Percentiles rank a stretch among this genome's conserved stretches.
These are phyloP conservation scores for Juncus inflexus DNA, from an alignment of 176 grass and related monocot genomes.

Conservation along the genomic window DNA sequence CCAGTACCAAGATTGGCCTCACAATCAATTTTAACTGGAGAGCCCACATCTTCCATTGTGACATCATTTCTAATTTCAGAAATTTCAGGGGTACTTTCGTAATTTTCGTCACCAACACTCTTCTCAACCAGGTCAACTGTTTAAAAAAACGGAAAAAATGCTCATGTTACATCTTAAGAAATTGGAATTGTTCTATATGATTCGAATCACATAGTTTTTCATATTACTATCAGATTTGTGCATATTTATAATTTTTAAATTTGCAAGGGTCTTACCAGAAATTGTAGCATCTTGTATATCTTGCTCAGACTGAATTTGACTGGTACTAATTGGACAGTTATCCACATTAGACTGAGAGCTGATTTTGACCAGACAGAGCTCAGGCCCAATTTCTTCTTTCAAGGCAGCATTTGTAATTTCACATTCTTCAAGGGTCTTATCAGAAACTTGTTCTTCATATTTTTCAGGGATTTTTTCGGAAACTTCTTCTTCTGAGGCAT, in stretches of 20 bases:
- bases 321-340: not conserved
- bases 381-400: not conserved
- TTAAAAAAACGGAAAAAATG: not conserved
- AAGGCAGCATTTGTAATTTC: conserved; percentile 4
- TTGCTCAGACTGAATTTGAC: not conserved
- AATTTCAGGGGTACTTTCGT: not conserved
- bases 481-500: not conserved
- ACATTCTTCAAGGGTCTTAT: not conserved
- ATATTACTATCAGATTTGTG: too few species aligned
- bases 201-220: too few species aligned
- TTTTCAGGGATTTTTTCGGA: too few species aligned
- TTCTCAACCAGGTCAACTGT: conserved; percentile 5
- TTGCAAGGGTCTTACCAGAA: conserved; percentile 6
- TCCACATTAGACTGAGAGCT: not conserved
- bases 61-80: conserved; percentile 9
- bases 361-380: conserved; percentile 5
- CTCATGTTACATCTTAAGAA: too few species aligned
- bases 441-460: not conserved
- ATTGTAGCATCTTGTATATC: not conserved
- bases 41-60: not conserved
- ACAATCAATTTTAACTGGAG: not conserved
- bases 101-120: conserved; percentile 6
- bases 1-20: not conserved
- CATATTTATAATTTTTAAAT: too few species aligned
- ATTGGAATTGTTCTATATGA: conserved; percentile 3